Evolutionary conservation across 176 grass and related monocot genomes (phyloP), one percentile per base, ranked within the genome.

Genomic region (Oryza meyeriana): DNA sequence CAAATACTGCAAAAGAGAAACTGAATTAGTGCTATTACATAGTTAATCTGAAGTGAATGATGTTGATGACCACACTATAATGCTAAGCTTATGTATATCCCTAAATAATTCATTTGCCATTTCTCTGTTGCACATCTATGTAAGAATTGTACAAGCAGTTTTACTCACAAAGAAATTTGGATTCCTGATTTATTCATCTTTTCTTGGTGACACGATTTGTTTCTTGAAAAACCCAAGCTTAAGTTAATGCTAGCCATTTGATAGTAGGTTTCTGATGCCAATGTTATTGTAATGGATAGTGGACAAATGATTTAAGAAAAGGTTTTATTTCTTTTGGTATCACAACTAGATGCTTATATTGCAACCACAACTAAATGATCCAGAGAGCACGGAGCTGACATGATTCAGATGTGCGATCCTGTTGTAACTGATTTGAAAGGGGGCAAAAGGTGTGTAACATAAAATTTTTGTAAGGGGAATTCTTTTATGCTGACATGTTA

Each of bases 1-100:
- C 87, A 97, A 87, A 88, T 94, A 97, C 94, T 97, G 87, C 83
- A 87, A 66, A 65, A 85, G 41, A 41, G 0, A 72, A 71, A 79
- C 28, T 65, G 5, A 72, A 40, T 89, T 38, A 77, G 20, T 86
- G 18, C 38, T 40, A 47, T 27, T 27, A 62, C 50, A 80, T 17
- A 12, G 22, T 32, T 74, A 89, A 41, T 55, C 22, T 22, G 10
- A 82, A 81, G 57, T 64, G 50, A 84, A 79, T 29, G 55, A 18
- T 36, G 35, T 58, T 66, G 35, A 66, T 66, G 69, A 62, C 38
- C 22, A 44, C 22, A 27, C 22, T 85, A 48, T 30, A 58, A 10
- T 64, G 22, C 35, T 38, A 63, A 41, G 40, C 32, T 71, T 76
- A 30, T 35, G 12, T 38, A 69, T 27, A 64, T 42, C 57, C 64